These are phyloP conservation scores for Blastocystis sp. DNA, from an alignment of 352 stramenopile genomes.

Conservation along the genomic window DNA sequence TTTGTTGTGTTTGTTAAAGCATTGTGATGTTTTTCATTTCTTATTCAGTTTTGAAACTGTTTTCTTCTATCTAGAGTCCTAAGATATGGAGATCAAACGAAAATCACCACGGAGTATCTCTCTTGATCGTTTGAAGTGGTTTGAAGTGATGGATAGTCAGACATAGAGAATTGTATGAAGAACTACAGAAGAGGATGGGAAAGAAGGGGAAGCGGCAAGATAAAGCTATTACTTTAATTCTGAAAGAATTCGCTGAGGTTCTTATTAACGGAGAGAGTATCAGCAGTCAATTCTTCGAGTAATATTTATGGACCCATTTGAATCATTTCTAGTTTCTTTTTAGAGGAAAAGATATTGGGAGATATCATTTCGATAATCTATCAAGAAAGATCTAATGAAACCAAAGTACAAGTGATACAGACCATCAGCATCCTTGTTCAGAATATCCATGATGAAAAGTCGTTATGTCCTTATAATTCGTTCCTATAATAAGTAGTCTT, in stretches of 20 bases:
- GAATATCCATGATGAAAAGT: conserved; percentile 64
- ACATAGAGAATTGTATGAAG: neutral
- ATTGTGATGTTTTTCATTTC: neutral
- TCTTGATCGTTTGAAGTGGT: neutral
- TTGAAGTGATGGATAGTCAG: neutral
- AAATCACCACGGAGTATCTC: neutral
- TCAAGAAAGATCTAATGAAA: conserved; percentile 45
- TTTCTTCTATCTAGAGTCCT: neutral
- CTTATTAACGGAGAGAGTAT: conserved; percentile 30
- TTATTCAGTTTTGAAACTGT: neutral
- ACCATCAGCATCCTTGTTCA: conserved; percentile 66
- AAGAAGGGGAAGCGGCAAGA: conserved; percentile 15
- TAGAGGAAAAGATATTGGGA: conserved; percentile 63
- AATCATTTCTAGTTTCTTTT: conserved; percentile 62
- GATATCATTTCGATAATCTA: conserved; percentile 60
- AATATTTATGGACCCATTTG: neutral
- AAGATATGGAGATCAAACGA: neutral
- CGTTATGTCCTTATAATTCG: conserved; percentile 38
- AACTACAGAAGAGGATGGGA: conserved; percentile 1
- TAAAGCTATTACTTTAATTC: conserved; percentile 33
- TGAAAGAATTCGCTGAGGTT: conserved; percentile 54
- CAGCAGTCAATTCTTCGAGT: conserved; percentile 65
- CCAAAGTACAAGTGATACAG: conserved; percentile 66
- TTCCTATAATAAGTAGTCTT: conserved; percentile 15
- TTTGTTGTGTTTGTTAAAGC: conserved; percentile 1